Evolutionary conservation across 2,329 filamentous ascomycete genomes (phyloP).

Genomic region (Clathrospora elynae): DNA sequence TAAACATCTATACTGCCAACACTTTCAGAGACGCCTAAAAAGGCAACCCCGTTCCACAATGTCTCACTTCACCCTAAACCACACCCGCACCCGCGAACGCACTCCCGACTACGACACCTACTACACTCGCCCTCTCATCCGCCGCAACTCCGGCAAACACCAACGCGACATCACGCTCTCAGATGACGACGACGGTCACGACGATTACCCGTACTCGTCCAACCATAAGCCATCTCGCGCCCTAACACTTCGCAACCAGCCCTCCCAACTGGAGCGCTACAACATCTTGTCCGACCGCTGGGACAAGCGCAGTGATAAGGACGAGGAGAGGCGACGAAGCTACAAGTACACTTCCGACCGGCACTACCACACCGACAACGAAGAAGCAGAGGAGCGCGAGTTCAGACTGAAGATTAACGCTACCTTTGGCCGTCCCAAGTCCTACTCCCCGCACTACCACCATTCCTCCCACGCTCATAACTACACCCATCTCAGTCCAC

Average conservation of each 20-base stretch:
- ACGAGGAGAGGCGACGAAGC: constrained; percentile 8
- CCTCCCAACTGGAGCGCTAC: constrained; percentile 41
- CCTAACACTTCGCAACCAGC: constrained; percentile 33
- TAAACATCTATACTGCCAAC: not conserved
- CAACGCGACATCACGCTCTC: constrained; percentile 30
- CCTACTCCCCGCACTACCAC: constrained; percentile 19
- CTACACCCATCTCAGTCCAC: constrained; percentile 21
- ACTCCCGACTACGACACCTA: constrained; percentile 21
- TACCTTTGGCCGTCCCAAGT: constrained; percentile 25
- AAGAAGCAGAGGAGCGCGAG: constrained; percentile 25
- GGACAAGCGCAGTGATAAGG: constrained; percentile 7
- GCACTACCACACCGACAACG: constrained; percentile 16
- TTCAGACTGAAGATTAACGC: constrained; percentile 32
- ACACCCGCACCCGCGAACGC: constrained; percentile 29
- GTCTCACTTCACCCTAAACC: constrained; percentile 31
- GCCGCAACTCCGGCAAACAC: constrained; percentile 33
- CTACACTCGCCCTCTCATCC: constrained; percentile 27
- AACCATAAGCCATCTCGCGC: constrained; percentile 30
- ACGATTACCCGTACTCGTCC: constrained; percentile 38
- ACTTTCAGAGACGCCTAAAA: not conserved
- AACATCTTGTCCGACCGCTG: constrained; percentile 35
- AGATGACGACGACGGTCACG: constrained; percentile 32
- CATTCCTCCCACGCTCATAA: constrained; percentile 12
- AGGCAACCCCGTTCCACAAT: constrained; percentile 24
- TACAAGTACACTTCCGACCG: constrained; percentile 12